A percentile compares a stretch with the other conserved stretches of the same genome.
Evolutionary conservation across 192 early-diverging fungal genomes (phyloP).

Genomic region (Coemansia sp.): DNA sequence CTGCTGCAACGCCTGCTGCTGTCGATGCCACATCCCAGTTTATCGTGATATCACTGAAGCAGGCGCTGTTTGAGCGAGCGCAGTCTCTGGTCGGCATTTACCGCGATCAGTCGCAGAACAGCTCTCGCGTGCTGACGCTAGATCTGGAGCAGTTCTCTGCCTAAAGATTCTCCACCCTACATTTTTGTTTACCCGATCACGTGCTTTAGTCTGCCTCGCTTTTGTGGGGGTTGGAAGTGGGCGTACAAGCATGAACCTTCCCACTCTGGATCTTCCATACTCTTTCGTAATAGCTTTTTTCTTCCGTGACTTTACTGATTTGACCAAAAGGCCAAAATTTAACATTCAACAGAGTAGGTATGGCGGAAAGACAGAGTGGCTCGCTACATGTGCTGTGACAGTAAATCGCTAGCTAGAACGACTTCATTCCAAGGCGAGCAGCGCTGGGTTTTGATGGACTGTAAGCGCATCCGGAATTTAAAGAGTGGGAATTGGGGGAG

Average conservation of each 20-base stretch:
- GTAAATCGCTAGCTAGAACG: too few relatives aligned
- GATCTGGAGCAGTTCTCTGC: slow-evolving; percentile 56
- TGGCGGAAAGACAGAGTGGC: too few relatives aligned
- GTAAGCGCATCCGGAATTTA: too few relatives aligned
- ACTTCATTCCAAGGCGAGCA: not conserved
- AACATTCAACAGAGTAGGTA: too few relatives aligned
- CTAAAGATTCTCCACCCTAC: slow-evolving; percentile 15
- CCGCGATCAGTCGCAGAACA: slow-evolving; percentile 80
- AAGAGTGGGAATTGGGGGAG: too few relatives aligned
- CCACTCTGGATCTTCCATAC: not conserved
- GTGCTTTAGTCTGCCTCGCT: slow-evolving; percentile 3
- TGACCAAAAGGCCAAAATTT: too few relatives aligned
- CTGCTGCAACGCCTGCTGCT: not conserved
- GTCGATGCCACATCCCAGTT: slow-evolving; percentile 75
- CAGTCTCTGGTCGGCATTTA: slow-evolving; percentile 95
- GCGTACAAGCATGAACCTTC: too few relatives aligned
- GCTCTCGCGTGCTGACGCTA: slow-evolving; percentile 80
- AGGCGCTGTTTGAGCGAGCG: slow-evolving; percentile 89
- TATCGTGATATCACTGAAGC: slow-evolving; percentile 97
- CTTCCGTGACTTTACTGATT: too few relatives aligned
- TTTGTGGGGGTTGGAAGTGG: not conserved
- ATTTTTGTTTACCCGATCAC: slow-evolving; percentile 1
- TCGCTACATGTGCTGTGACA: too few relatives aligned
- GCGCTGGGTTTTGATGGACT: too few relatives aligned
- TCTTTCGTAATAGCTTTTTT: not conserved